phyloP scores from a whole-genome alignment of 2,329 filamentous ascomycete species.

The Arthrobotrys iridis region DNA sequence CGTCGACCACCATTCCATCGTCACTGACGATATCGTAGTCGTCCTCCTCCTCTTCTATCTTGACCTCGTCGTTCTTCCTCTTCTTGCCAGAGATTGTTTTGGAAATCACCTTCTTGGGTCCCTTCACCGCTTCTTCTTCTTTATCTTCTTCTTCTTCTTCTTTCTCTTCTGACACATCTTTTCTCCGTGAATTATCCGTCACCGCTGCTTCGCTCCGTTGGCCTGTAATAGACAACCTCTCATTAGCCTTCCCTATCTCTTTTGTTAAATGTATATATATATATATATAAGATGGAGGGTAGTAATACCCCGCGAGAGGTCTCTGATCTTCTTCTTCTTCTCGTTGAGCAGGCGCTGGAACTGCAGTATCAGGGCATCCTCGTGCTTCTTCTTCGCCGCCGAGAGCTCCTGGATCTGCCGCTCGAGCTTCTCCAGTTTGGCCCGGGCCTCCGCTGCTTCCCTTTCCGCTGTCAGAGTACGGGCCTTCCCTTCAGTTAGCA shows the following conservation, averaged over 20 bases:
- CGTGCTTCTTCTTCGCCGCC: conserved; percentile 44
- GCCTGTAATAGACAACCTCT: neutral
- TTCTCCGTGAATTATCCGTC: neutral
- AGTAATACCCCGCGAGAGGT: conserved; percentile 30
- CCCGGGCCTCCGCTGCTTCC: conserved; percentile 9
- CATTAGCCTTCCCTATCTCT: neutral
- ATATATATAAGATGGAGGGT: neutral
- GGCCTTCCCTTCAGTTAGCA: neutral
- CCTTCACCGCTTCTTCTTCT: neutral
- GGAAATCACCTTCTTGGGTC: neutral
- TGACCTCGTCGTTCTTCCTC: conserved; percentile 25
- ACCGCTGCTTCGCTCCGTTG: neutral
- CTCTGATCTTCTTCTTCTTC: conserved; percentile 48
- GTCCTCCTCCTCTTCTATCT: neutral
- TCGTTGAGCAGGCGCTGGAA: conserved; percentile 47
- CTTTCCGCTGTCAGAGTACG: conserved; percentile 23
- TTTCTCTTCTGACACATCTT: neutral
- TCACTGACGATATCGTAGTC: neutral
- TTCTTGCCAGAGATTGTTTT: conserved; percentile 22
- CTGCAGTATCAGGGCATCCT: conserved; percentile 43
- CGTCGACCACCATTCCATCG: neutral
- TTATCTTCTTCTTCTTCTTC: neutral
- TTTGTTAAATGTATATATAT: neutral
- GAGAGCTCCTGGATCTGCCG: conserved; percentile 35
- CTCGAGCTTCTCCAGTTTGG: conserved; percentile 40